A percentile compares a stretch with the other conserved stretches of the same genome.
Evolutionary conservation across 768 basidiomycete species (phyloP).

Genomic region (Termitomyces sp.): DNA sequence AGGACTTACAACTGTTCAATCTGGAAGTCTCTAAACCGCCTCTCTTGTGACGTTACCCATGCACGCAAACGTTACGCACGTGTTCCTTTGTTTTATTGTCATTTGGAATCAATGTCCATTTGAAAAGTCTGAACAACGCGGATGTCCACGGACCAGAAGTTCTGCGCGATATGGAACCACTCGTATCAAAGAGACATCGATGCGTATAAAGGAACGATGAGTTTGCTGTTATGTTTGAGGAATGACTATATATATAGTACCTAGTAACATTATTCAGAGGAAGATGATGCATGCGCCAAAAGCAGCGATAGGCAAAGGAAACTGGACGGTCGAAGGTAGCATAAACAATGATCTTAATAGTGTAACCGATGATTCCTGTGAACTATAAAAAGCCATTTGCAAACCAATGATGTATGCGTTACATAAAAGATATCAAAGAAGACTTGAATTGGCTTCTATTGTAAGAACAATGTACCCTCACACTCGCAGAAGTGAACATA

Average conservation of each 20-base stretch:
- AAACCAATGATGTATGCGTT: neutral
- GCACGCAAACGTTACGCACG: no score
- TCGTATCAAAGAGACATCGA: no score
- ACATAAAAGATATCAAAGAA: neutral
- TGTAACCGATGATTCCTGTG: neutral
- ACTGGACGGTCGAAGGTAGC: neutral
- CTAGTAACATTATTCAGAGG: neutral
- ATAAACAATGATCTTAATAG: neutral
- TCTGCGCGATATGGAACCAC: neutral
- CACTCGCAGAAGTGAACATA: slow-evolving; percentile 60
- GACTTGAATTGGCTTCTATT: neutral
- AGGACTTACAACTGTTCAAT: no score
- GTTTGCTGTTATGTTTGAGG: neutral
- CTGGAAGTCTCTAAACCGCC: no score
- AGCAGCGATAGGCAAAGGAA: neutral
- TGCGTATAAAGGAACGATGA: no score
- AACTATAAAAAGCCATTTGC: neutral
- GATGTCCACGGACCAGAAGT: neutral
- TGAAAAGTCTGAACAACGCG: neutral
- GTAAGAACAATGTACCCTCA: slow-evolving; percentile 55
- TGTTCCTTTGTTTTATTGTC: neutral
- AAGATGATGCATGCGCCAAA: neutral
- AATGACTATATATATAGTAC: neutral
- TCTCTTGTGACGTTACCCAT: no score
- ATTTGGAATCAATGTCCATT: neutral